Percentiles rank a stretch among this genome's conserved stretches.
phyloP scores from a whole-genome alignment of 192 early-diverging fungal species.

The Gaertneriomyces semiglobifer region DNA sequence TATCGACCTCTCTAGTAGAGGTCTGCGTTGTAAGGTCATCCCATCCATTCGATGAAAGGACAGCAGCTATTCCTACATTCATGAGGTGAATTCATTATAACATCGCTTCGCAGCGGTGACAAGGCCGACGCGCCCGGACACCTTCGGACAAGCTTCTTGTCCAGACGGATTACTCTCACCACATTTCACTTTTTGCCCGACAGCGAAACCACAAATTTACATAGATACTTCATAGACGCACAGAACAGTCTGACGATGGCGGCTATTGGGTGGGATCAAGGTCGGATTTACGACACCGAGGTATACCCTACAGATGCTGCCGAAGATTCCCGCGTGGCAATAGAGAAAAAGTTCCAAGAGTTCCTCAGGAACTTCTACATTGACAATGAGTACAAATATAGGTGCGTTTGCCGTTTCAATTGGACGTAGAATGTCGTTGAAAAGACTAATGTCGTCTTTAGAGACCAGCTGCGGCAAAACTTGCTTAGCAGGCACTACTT shows the following conservation, averaged over 20 bases:
- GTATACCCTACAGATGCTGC: slow-evolving; percentile 20
- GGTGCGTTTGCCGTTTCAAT: slow-evolving; percentile 37
- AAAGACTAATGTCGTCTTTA: slow-evolving; percentile 35
- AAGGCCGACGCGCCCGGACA: too few relatives aligned
- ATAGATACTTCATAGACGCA: too few relatives aligned
- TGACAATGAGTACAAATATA: slow-evolving; percentile 80
- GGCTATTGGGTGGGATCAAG: slow-evolving; percentile 78
- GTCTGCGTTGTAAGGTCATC: too few relatives aligned
- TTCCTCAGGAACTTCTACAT: slow-evolving; percentile 86
- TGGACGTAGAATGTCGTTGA: background rate
- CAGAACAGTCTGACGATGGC: slow-evolving; percentile 19
- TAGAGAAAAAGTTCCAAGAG: slow-evolving; percentile 66
- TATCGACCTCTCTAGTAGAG: too few relatives aligned
- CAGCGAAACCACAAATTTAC: too few relatives aligned
- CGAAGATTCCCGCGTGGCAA: slow-evolving; percentile 49
- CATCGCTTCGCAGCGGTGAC: too few relatives aligned
- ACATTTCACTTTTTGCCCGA: too few relatives aligned
- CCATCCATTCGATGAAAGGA: too few relatives aligned
- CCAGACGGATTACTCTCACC: too few relatives aligned
- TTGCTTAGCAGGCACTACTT: slow-evolving; percentile 68
- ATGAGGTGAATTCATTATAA: too few relatives aligned
- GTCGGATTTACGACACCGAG: slow-evolving; percentile 64
- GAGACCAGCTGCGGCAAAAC: slow-evolving; percentile 90
- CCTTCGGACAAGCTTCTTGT: too few relatives aligned
- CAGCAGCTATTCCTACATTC: too few relatives aligned